phyloP scores from a whole-genome alignment of 306 rosid genomes.

The Quercus cerris region DNA sequence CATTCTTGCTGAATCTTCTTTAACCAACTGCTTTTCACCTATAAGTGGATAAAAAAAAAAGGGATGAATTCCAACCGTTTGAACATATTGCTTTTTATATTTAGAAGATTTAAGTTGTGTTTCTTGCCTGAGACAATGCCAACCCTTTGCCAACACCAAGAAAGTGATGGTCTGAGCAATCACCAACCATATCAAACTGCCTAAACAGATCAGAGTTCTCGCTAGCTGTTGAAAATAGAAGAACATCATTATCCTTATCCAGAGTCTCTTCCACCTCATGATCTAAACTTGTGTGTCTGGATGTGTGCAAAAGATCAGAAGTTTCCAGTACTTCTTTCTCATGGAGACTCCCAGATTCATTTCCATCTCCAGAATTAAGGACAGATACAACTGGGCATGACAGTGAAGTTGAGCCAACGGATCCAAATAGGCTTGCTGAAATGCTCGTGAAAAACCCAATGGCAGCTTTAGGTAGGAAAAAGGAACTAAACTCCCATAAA shows the following conservation, averaged over 20 bases:
- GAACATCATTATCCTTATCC: slow-evolving; percentile 26
- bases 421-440: slow-evolving; percentile 52
- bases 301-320: slow-evolving; percentile 30
- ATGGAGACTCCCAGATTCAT: slow-evolving; percentile 32
- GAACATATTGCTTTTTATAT: neutral
- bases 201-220: slow-evolving; percentile 43
- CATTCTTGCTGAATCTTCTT: slow-evolving; percentile 94
- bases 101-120: slow-evolving; percentile 12
- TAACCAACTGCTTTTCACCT: slow-evolving; percentile 75
- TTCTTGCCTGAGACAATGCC: slow-evolving; percentile 68
- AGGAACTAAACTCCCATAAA: slow-evolving; percentile 54
- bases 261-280: slow-evolving; percentile 22
- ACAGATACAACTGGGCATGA: slow-evolving; percentile 37
- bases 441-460: slow-evolving; percentile 62
- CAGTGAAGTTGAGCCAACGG: slow-evolving; percentile 47
- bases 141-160: slow-evolving; percentile 44
- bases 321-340: slow-evolving; percentile 44
- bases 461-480: slow-evolving; percentile 70
- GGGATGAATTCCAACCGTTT: slow-evolving; percentile 7
- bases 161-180: slow-evolving; percentile 83
- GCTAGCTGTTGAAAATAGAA: slow-evolving; percentile 26
- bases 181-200: slow-evolving; percentile 64
- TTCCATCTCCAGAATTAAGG: slow-evolving; percentile 47
- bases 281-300: slow-evolving; percentile 29
- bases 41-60: slow-evolving; percentile 14